Evolutionary conservation across 1,139 yeast genomes (phyloP), one percentile per base, ranked within the genome.

Genomic region (Yamadazyma kanchanaburiensis): DNA sequence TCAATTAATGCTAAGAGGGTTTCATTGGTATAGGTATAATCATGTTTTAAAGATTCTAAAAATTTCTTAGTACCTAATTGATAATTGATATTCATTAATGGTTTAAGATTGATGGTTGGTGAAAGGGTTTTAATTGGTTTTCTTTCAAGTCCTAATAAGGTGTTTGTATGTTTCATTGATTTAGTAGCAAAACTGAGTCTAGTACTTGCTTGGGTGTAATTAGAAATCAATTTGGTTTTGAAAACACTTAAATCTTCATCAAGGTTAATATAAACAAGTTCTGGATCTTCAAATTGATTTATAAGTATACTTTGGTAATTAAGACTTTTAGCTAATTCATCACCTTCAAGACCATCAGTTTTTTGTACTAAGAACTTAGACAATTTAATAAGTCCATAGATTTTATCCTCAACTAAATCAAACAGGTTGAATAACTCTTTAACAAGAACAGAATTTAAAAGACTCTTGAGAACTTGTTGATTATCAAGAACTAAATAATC

Each of bases 251-350:
- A 49, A 12, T 69, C 70, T 2, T 53, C 51, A 11, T 60, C 58
- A 33, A 70, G 52, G 23, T 59, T 64, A 24, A 68, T 46, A 42
- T 72, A 73, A 37, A 66, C 68, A 30, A 68, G 60, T 27, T 73
- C 78, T 17, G 75, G 53, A 39, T 75, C 77, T 43, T 73, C 73
- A 31, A 77, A 65, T 47, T 70, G 72, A 27, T 67, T 58, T 12
- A 75, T 53, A 38, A 77, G 44, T 16, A 59, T 53, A 1, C 79
- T 56, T 43, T 62, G 62, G 33, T 53, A 55, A 16, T 55, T 44
- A 11, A 55, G 37, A 13, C 63, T 44, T 36, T 54, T 57, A n/a
- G 48, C 40, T 6, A 46, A 27, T 4, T 33, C 38, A 4, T 25
- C 24, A 10, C 27, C 21, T 1, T 27, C 27, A 10, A 43, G 25